Conservation (phyloP, 805 yeast species). For the Nakazawaea sp. region DNA sequence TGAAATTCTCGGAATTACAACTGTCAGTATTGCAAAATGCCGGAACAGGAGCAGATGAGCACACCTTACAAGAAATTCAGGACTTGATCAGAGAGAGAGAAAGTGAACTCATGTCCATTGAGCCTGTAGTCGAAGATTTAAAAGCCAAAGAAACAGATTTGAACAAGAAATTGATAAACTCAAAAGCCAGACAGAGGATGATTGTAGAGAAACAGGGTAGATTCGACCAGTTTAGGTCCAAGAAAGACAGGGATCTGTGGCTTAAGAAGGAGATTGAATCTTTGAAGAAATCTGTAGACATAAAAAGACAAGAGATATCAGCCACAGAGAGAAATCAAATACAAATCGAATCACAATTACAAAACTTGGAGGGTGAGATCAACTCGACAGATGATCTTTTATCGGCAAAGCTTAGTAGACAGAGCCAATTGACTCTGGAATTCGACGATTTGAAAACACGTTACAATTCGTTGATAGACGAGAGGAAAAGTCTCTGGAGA, state of each 20-base stretch:
- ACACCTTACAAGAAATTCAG: constrained; percentile 17
- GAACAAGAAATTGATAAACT: constrained; percentile 31
- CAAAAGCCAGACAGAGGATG: constrained; percentile 46
- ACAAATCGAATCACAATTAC: constrained; percentile 12
- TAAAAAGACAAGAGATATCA: not conserved
- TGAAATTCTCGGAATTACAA: constrained; percentile 36
- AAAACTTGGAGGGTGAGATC: constrained; percentile 22
- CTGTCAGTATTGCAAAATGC: constrained; percentile 26
- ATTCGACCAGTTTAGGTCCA: constrained; percentile 47
- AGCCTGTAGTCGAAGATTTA: constrained; percentile 35
- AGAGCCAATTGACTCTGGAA: constrained; percentile 17
- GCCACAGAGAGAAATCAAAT: constrained; percentile 4
- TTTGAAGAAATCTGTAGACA: constrained; percentile 16
- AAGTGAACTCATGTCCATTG: constrained; percentile 24
- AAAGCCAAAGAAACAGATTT: constrained; percentile 31
- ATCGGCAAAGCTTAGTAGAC: constrained; percentile 23
- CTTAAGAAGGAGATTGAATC: constrained; percentile 42
- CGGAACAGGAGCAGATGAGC: constrained; percentile 20
- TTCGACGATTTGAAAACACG: constrained; percentile 28
- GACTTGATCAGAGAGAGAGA: constrained; percentile 29
- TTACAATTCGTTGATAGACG: constrained; percentile 46
- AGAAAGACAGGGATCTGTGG: constrained; percentile 63
- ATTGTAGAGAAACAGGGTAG: constrained; percentile 70
- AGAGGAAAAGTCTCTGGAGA: constrained; percentile 72
- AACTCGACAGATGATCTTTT: constrained; percentile 29